phyloP scores from a whole-genome alignment of 352 stramenopile species.

The Globisporangium solare region DNA sequence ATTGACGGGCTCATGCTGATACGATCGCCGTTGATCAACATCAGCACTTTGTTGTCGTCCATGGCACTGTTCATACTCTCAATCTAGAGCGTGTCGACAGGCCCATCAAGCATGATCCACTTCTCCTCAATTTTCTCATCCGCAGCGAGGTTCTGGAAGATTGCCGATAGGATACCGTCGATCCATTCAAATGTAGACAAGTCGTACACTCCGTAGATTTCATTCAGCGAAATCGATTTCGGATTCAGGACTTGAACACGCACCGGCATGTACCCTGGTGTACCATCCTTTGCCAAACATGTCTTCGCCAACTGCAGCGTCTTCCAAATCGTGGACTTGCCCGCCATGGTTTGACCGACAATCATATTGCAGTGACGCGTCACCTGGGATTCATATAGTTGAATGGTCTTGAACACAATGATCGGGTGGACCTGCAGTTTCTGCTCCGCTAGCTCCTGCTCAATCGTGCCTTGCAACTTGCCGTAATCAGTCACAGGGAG shows the following conservation, averaged over 20 bases:
- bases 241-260: constrained; percentile 84
- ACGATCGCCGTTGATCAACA: constrained; percentile 81
- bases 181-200: constrained; percentile 86
- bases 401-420: constrained; percentile 95
- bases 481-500: constrained; percentile 90
- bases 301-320: constrained; percentile 72
- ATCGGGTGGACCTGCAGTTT: constrained; percentile 87
- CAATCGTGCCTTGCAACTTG: constrained; percentile 85
- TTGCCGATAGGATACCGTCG: constrained; percentile 78
- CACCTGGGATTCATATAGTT: constrained; percentile 93
- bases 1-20: constrained; percentile 84
- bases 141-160: constrained; percentile 72
- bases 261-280: constrained; percentile 77
- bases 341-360: constrained; percentile 89
- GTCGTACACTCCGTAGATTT: constrained; percentile 91
- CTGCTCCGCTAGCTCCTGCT: constrained; percentile 77
- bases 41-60: constrained; percentile 88
- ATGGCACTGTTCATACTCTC: constrained; percentile 90
- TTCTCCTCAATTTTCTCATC: constrained; percentile 81
- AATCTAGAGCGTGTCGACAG: constrained; percentile 87
- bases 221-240: constrained; percentile 86
- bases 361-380: constrained; percentile 94
- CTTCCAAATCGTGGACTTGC: constrained; percentile 88
- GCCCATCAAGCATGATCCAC: constrained; percentile 87
- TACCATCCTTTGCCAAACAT: constrained; percentile 63